phyloP scores from a whole-genome alignment of 2,329 filamentous ascomycete genomes.

The Xylaria sp. region DNA sequence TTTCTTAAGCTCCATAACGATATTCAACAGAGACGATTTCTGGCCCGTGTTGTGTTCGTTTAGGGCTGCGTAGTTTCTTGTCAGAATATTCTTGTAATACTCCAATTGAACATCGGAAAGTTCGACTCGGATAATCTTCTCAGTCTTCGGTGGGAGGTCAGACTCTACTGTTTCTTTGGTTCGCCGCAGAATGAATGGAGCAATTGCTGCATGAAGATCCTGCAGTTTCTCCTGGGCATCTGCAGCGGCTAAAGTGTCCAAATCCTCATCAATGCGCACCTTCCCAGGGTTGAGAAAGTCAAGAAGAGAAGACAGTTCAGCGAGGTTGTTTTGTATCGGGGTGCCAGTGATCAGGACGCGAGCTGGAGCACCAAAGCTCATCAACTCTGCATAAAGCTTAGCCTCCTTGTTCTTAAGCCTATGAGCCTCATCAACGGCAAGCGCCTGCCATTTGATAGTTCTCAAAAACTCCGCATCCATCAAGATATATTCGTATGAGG shows the following conservation, averaged over 20 bases:
- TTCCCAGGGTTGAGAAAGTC: slow-evolving; percentile 98
- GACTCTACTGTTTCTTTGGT: slow-evolving; percentile 98
- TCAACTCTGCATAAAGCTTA: slow-evolving; percentile 86
- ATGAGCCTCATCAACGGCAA: slow-evolving; percentile 96
- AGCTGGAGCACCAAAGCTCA: slow-evolving; percentile 87
- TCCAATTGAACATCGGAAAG: slow-evolving; percentile 95
- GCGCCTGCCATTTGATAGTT: slow-evolving; percentile 96
- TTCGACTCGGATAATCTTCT: slow-evolving; percentile 98
- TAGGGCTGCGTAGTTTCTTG: slow-evolving; percentile 92
- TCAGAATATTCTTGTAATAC: slow-evolving; percentile 99
- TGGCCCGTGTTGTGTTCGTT: slow-evolving; percentile 91
- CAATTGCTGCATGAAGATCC: slow-evolving; percentile 85
- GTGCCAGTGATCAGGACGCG: slow-evolving; percentile 96
- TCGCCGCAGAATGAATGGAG: slow-evolving; percentile 92
- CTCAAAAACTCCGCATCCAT: slow-evolving; percentile 85
- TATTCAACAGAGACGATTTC: slow-evolving; percentile 94
- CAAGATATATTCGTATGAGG: slow-evolving; percentile 96
- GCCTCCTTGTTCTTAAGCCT: slow-evolving; percentile 96
- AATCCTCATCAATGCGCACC: slow-evolving; percentile 88
- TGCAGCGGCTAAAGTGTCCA: slow-evolving; percentile 80
- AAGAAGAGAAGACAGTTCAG: slow-evolving; percentile 89
- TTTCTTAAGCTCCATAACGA: slow-evolving; percentile 99
- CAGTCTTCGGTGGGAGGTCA: slow-evolving; percentile 94
- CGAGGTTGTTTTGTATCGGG: slow-evolving; percentile 95
- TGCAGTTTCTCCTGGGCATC: slow-evolving; percentile 89